These are phyloP conservation scores for Asterella californica DNA, from an alignment of 225 moss, liverwort and hornwort genomes.

Conservation along the genomic window DNA sequence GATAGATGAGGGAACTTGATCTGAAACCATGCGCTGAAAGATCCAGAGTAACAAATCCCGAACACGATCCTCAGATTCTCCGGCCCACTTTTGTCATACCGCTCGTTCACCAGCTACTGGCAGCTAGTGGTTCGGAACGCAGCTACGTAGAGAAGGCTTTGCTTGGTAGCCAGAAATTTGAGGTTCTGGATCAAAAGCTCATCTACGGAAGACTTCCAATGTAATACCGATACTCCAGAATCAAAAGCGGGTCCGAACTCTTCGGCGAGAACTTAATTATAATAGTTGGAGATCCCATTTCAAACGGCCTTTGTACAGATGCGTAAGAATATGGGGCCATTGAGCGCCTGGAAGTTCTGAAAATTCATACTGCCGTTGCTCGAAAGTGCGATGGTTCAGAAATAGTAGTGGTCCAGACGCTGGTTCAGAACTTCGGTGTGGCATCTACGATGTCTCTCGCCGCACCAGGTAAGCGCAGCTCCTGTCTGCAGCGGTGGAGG, in stretches of 20 bases:
- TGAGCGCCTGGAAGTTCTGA: conserved; percentile 48
- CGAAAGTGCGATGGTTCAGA: conserved; percentile 70
- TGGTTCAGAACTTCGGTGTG: conserved; percentile 43
- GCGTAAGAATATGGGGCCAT: conserved; percentile 73
- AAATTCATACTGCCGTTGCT: conserved; percentile 69
- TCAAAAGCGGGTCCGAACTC: no score
- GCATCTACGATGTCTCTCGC: conserved; percentile 46
- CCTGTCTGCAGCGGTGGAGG: no score
- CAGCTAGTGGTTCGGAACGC: conserved; percentile 71
- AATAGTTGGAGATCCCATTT: conserved; percentile 71
- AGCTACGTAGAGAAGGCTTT: conserved; percentile 53
- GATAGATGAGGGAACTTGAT: conserved; percentile 89
- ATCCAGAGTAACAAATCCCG: conserved; percentile 86
- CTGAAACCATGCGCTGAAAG: conserved; percentile 96
- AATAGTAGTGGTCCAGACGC: conserved; percentile 70
- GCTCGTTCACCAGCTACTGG: conserved; percentile 56
- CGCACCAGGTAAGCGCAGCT: no score
- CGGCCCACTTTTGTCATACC: conserved; percentile 53
- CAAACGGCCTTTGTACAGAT: conserved; percentile 81
- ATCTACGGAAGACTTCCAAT: no score
- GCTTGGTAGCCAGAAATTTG: no score
- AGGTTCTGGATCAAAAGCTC: no score
- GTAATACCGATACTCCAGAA: conserved; percentile 39
- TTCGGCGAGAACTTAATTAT: no score
- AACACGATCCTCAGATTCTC: conserved; percentile 92